These are phyloP conservation scores for Kodamaea suecica DNA, from an alignment of 1,139 yeast genomes.

Conservation along the genomic window DNA sequence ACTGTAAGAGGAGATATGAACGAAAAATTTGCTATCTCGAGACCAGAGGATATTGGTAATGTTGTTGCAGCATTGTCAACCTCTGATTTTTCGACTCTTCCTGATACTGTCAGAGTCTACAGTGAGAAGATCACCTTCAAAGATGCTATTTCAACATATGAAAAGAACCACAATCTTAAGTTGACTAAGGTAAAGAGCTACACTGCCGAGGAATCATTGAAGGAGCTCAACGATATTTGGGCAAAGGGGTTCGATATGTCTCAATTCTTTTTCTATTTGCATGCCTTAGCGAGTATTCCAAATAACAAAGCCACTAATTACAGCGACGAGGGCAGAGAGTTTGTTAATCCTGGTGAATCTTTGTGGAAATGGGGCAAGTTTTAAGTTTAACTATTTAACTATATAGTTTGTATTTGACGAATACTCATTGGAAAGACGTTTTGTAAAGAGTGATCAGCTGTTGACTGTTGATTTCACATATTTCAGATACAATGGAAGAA, in stretches of 20 bases:
- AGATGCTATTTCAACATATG: conserved; percentile 41
- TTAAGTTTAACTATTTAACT: too few relatives aligned
- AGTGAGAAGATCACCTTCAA: conserved; percentile 40
- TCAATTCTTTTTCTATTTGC: conserved; percentile 30
- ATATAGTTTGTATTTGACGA: too few relatives aligned
- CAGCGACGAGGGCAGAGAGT: conserved; percentile 39
- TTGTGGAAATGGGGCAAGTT: conserved; percentile 51
- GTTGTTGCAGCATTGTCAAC: conserved; percentile 33
- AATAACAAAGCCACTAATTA: conserved; percentile 36
- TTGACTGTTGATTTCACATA: too few relatives aligned
- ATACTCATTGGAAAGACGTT: too few relatives aligned
- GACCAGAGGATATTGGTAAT: conserved; percentile 48
- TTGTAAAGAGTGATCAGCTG: too few relatives aligned
- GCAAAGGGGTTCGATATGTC: conserved; percentile 27
- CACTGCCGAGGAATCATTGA: conserved; percentile 30
- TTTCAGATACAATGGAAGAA: too few relatives aligned
- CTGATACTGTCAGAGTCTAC: conserved; percentile 43
- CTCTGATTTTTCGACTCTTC: conserved; percentile 35
- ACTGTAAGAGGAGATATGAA: conserved; percentile 42
- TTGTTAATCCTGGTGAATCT: conserved; percentile 52
- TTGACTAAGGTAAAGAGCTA: conserved; percentile 26
- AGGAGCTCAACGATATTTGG: conserved; percentile 27
- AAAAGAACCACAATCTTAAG: conserved; percentile 35
- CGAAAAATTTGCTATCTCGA: conserved; percentile 31
- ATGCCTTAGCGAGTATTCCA: conserved; percentile 33